Evolutionary conservation across 495 filamentous ascomycete genomes (phyloP).

Genomic region (Aspergillus baeticus): DNA sequence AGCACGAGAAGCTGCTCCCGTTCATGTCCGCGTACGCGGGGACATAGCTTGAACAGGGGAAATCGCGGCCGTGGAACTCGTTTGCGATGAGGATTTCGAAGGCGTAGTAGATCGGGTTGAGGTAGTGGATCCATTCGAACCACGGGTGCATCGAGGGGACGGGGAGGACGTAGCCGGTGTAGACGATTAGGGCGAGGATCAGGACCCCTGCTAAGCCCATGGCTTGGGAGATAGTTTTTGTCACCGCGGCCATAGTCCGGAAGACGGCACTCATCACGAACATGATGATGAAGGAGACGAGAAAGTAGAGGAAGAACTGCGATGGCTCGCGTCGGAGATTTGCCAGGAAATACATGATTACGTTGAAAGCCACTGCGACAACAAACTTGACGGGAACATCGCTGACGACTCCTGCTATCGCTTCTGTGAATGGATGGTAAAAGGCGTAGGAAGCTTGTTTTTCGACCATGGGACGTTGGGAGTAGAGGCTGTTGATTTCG

Average conservation of each 20-base stretch:
- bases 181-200: slow-evolving; percentile 44
- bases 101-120: slow-evolving; percentile 45
- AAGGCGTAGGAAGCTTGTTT: slow-evolving; percentile 65
- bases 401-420: slow-evolving; percentile 54
- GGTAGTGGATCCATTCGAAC: slow-evolving; percentile 50
- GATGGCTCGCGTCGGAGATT: slow-evolving; percentile 45
- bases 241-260: slow-evolving; percentile 43
- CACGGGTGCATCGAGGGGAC: slow-evolving; percentile 45
- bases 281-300: slow-evolving; percentile 52
- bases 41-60: slow-evolving; percentile 47
- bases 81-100: slow-evolving; percentile 46
- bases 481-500: slow-evolving; percentile 61
- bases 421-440: slow-evolving; percentile 61
- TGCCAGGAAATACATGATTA: slow-evolving; percentile 59
- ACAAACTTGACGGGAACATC: slow-evolving; percentile 58
- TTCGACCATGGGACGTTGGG: slow-evolving; percentile 61
- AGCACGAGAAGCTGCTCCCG: slow-evolving; percentile 45
- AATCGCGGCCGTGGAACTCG: slow-evolving; percentile 58
- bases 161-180: slow-evolving; percentile 50
- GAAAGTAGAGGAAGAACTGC: slow-evolving; percentile 63
- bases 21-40: slow-evolving; percentile 51
- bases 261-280: slow-evolving; percentile 56
- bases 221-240: slow-evolving; percentile 47
- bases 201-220: slow-evolving; percentile 48
- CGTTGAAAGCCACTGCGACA: slow-evolving; percentile 47